Base-by-base conservation (phyloP, 805 yeast species). In the Ogataea methanolica region DNA sequence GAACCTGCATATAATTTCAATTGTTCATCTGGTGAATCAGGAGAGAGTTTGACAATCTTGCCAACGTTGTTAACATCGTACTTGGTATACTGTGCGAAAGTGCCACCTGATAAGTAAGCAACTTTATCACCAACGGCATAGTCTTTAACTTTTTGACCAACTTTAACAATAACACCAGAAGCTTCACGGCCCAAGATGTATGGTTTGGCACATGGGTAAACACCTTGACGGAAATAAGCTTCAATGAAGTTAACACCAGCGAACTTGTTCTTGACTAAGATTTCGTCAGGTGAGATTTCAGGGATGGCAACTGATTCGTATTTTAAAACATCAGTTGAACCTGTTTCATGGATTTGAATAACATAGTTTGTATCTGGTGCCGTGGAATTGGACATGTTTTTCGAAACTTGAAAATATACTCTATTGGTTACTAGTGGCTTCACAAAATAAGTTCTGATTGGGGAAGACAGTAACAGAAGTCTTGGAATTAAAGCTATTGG, bases 181-280 rank as follows among this genome's bases (percentile, higher is more conserved):
- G 88, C 92, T 50, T 75, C 80, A 50, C 89, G 73, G 23, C 96
- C 96, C 33, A 86, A 70, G 26, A 79, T 67, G 52, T 71, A 75
- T 0, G 98, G 97, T 8, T 16, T 23, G 29, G 67, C 59, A 14
- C 72, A 58, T 7, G 88, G 85, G 60, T 91, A 91, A 5, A 85
- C 58, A 5, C 97, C 97, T 43, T 70, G 76, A 60, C 97, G 78
- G 71, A 86, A 88, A 67, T 90, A 91, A 4, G 81, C 72, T 59
- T 91, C 97, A 54, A 89, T 85, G 70, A 78, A 86, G 58, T 89
- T 89, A 58, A 89, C 70, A 33, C 98, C 98, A 12, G 90, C 75
- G 56, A 78, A 89, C 46, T 71, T 74, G 72, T 85, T 87, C 66
- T 85, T 83, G 60, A 91, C 73, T 42, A 91, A 70, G 11, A 91